Percentiles rank a stretch among this genome's conserved stretches.
Evolutionary conservation across 805 yeast species (phyloP).

Genomic region (Torulaspora gathmanii): DNA sequence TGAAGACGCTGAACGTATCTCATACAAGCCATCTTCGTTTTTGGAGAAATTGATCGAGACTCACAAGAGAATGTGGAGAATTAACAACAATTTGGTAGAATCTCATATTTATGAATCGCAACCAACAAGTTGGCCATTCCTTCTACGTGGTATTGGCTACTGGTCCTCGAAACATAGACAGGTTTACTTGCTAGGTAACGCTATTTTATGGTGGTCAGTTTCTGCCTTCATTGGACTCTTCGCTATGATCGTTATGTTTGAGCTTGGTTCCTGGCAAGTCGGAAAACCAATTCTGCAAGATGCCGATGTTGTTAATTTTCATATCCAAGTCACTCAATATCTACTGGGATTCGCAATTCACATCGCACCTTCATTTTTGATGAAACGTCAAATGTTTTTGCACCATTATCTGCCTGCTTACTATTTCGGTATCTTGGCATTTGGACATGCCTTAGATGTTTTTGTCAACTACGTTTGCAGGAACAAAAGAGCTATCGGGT

Average conservation of each 20-base stretch:
- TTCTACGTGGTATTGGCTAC: conserved; percentile 74
- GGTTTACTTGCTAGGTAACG: conserved; percentile 72
- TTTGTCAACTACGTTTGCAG: conserved; percentile 42
- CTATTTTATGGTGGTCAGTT: conserved; percentile 73
- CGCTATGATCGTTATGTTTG: conserved; percentile 41
- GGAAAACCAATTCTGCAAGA: conserved; percentile 48
- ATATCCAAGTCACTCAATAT: conserved; percentile 57
- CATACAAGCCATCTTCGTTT: conserved; percentile 52
- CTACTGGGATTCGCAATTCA: conserved; percentile 68
- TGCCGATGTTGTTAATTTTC: conserved; percentile 58
- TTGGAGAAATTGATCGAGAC: conserved; percentile 59
- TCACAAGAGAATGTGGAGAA: conserved; percentile 71
- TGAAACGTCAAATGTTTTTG: conserved; percentile 89
- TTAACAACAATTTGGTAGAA: conserved; percentile 63
- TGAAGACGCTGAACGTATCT: conserved; percentile 43
- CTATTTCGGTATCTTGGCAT: conserved; percentile 75
- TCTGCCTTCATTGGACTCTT: conserved; percentile 51
- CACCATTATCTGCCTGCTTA: conserved; percentile 93
- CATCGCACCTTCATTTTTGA: conserved; percentile 69
- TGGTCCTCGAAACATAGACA: conserved; percentile 55
- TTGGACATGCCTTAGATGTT: conserved; percentile 64
- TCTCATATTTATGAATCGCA: conserved; percentile 68
- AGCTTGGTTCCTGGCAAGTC: conserved; percentile 59
- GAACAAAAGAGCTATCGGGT: conserved; percentile 43
- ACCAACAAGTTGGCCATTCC: conserved; percentile 71